Conservation (phyloP, 2,329 filamentous ascomycete genomes). For the Fusarium begoniae region DNA sequence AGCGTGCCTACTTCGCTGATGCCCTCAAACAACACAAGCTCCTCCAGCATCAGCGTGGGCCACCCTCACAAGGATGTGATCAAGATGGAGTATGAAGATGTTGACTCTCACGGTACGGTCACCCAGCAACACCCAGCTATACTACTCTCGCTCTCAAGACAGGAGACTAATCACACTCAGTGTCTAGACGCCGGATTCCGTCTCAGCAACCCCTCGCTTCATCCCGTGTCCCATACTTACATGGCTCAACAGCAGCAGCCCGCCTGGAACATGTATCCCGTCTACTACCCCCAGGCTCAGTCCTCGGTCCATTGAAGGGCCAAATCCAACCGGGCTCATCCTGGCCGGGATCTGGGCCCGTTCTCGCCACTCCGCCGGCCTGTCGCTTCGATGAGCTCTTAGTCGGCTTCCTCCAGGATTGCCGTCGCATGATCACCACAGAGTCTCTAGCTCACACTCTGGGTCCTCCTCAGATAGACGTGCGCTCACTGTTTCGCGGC, state of each 20-base stretch:
- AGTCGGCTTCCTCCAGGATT: conserved; percentile 49
- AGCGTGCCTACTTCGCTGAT: conserved; percentile 58
- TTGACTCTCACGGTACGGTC: conserved; percentile 45
- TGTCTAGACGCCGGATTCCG: conserved; percentile 47
- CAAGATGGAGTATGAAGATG: conserved; percentile 54
- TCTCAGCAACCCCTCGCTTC: conserved; percentile 42
- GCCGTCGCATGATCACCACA: conserved; percentile 45
- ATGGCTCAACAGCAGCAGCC: conserved; percentile 43
- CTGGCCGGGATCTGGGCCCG: conserved; percentile 48
- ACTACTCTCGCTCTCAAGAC: background rate
- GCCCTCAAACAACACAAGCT: conserved; percentile 43
- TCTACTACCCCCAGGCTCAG: conserved; percentile 47
- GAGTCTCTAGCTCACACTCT: conserved; percentile 43
- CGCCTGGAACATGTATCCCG: conserved; percentile 47
- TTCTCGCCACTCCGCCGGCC: conserved; percentile 44
- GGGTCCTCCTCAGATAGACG: conserved; percentile 46
- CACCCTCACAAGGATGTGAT: conserved; percentile 51
- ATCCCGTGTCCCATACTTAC: conserved; percentile 38
- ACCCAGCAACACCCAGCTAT: background rate
- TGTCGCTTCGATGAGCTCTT: conserved; percentile 49
- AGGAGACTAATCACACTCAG: conserved; percentile 44
- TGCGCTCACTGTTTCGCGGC: conserved; percentile 47
- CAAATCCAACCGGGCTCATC: conserved; percentile 33
- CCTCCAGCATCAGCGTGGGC: conserved; percentile 44
- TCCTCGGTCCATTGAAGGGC: conserved; percentile 47